A percentile compares a stretch with the other conserved stretches of the same genome.
phyloP scores from a whole-genome alignment of 257 asterid genomes.

The Nicotiana noctiflora region DNA sequence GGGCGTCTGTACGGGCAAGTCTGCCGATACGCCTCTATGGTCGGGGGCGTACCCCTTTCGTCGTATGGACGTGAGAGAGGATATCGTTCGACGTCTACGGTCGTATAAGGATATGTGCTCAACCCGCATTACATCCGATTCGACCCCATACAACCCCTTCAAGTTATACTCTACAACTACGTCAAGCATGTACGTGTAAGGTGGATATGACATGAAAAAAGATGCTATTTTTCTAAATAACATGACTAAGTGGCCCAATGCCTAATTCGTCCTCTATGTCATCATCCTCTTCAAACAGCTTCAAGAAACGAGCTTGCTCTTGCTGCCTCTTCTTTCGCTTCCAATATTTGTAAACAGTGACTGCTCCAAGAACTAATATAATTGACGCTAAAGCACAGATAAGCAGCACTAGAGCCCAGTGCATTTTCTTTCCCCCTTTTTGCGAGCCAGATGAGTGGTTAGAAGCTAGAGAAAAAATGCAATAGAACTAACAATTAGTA shows the following conservation, averaged over 20 bases:
- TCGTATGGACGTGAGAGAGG: too few species aligned
- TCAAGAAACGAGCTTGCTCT: conserved; percentile 73
- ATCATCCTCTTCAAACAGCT: conserved; percentile 55
- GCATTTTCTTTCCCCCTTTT: conserved; percentile 21
- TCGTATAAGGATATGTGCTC: too few species aligned
- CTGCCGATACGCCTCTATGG: too few species aligned
- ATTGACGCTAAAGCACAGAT: conserved; percentile 22
- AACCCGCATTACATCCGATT: too few species aligned
- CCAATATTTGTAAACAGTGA: conserved; percentile 44
- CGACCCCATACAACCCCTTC: too few species aligned
- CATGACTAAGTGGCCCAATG: conserved; percentile 45
- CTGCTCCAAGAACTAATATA: conserved; percentile 32
- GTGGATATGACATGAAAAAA: neutral
- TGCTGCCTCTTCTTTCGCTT: conserved; percentile 59
- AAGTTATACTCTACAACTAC: neutral
- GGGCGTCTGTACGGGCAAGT: too few species aligned
- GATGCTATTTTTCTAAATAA: conserved; percentile 15
- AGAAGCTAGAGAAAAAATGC: conserved; percentile 28
- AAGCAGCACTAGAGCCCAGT: conserved; percentile 37
- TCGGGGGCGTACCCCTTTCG: too few species aligned
- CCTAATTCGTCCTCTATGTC: conserved; percentile 67
- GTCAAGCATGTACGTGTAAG: neutral
- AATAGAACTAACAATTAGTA: neutral
- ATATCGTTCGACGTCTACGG: too few species aligned
- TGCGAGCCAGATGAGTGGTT: conserved; percentile 19